phyloP scores from a whole-genome alignment of 306 rosid genomes.

The Prunus padus region DNA sequence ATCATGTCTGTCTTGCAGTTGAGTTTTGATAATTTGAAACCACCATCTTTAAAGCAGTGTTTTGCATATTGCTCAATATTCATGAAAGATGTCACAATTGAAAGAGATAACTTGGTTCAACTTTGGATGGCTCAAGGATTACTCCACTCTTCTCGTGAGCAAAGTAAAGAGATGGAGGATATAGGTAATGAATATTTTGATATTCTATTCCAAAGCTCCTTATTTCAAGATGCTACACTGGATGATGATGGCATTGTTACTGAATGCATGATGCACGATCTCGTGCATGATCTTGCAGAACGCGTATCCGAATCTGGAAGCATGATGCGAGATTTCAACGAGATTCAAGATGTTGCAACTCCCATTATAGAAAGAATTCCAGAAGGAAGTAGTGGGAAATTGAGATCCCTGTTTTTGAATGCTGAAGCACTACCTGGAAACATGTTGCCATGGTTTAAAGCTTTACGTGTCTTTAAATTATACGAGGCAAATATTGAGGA shows the following conservation, averaged over 20 bases:
- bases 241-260: too few relatives aligned
- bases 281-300: too few relatives aligned
- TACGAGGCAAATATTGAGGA: not conserved
- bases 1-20: too few relatives aligned
- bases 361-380: not conserved
- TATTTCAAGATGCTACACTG: too few relatives aligned
- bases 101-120: constrained; percentile 4
- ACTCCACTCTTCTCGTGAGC: not conserved
- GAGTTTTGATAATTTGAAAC: not conserved
- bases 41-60: constrained; percentile 13
- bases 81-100: not conserved
- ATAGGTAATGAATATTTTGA: too few relatives aligned
- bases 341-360: not conserved
- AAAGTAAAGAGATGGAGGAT: constrained; percentile 11
- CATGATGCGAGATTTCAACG: not conserved
- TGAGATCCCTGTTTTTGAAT: not conserved
- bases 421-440: too few relatives aligned
- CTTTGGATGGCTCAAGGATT: constrained; percentile 24
- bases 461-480: constrained; percentile 10
- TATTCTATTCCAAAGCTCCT: too few relatives aligned
- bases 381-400: not conserved
- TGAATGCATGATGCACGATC: too few relatives aligned
- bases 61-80: constrained; percentile 11
- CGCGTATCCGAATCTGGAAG: not conserved
- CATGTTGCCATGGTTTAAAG: not conserved